These are phyloP conservation scores for Cardiospermum halicacabum DNA, from an alignment of 345 rosid species.

Conservation along the genomic window DNA sequence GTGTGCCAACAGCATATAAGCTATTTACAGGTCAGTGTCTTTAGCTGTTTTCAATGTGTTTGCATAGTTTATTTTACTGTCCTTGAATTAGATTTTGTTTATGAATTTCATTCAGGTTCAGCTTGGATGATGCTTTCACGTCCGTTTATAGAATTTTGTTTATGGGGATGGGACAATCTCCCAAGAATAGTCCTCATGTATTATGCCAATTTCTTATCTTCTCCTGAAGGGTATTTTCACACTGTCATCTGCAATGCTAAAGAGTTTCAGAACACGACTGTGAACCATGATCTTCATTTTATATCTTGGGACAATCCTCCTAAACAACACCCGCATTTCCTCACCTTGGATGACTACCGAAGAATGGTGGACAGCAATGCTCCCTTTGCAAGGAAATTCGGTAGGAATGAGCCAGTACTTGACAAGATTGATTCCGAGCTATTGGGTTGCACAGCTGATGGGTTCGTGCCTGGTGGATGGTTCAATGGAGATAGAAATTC, in stretches of 20 bases:
- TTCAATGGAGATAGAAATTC: constrained; percentile 29
- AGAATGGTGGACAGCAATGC: constrained; percentile 74
- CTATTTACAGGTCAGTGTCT: constrained; percentile 55
- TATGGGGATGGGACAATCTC: constrained; percentile 94
- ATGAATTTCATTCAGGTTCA: constrained; percentile 48
- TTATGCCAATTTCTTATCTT: constrained; percentile 83
- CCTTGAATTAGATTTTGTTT: constrained; percentile 4
- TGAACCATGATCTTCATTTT: constrained; percentile 93
- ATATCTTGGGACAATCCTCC: constrained; percentile 96
- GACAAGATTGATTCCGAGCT: constrained; percentile 82
- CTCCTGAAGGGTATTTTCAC: constrained; percentile 92
- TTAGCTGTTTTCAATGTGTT: neutral
- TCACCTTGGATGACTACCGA: constrained; percentile 49
- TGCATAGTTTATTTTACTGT: neutral
- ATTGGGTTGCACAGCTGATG: constrained; percentile 44
- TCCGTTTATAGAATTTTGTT: constrained; percentile 66
- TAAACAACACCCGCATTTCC: constrained; percentile 86
- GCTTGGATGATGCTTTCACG: constrained; percentile 96
- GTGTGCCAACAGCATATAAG: constrained; percentile 52
- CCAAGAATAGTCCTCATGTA: constrained; percentile 82
- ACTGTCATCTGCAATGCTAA: constrained; percentile 80
- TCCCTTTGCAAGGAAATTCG: constrained; percentile 85
- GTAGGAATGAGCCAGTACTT: constrained; percentile 53
- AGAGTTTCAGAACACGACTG: constrained; percentile 62
- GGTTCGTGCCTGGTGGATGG: constrained; percentile 72